Evolutionary conservation across 176 grass and related monocot genomes (phyloP).

Genomic region (Microstegium vimineum): DNA sequence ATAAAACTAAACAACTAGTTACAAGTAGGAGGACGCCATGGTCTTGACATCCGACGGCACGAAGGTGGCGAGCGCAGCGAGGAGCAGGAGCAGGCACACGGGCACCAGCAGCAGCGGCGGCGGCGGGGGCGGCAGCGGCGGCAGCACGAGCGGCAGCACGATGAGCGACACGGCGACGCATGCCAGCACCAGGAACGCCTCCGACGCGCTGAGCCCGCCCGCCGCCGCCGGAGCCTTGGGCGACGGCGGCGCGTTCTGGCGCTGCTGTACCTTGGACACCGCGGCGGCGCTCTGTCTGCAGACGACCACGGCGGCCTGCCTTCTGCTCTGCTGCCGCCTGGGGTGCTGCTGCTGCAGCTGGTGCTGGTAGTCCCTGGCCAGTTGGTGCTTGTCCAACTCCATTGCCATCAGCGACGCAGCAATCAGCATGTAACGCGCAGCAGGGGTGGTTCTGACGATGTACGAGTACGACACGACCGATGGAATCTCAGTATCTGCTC

Average conservation of each 20-base stretch:
- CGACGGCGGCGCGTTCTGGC: background rate
- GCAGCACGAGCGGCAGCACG: constrained; percentile 62
- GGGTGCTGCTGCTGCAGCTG: background rate
- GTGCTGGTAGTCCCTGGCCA: background rate
- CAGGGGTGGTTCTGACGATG: background rate
- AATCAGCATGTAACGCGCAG: constrained; percentile 15
- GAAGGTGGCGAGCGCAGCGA: constrained; percentile 56
- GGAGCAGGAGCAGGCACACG: constrained; percentile 46
- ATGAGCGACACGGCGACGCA: constrained; percentile 52
- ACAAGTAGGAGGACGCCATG: constrained; percentile 46
- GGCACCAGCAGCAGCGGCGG: constrained; percentile 54
- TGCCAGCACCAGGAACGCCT: constrained; percentile 37
- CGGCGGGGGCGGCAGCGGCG: constrained; percentile 68
- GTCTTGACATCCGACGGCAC: constrained; percentile 45
- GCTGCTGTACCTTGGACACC: background rate
- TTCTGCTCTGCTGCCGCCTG: background rate
- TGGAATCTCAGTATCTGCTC: background rate
- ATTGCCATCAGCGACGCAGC: background rate
- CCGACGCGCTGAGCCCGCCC: constrained; percentile 32
- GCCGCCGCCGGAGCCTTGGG: background rate
- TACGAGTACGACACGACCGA: too few species aligned
- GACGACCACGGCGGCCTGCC: background rate
- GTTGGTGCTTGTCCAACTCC: background rate
- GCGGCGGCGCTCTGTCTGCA: background rate
- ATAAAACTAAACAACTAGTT: background rate